A percentile compares a stretch with the other conserved stretches of the same genome.
These are phyloP conservation scores for Gossypium raimondii DNA, from an alignment of 345 rosid genomes.

Conservation along the genomic window DNA sequence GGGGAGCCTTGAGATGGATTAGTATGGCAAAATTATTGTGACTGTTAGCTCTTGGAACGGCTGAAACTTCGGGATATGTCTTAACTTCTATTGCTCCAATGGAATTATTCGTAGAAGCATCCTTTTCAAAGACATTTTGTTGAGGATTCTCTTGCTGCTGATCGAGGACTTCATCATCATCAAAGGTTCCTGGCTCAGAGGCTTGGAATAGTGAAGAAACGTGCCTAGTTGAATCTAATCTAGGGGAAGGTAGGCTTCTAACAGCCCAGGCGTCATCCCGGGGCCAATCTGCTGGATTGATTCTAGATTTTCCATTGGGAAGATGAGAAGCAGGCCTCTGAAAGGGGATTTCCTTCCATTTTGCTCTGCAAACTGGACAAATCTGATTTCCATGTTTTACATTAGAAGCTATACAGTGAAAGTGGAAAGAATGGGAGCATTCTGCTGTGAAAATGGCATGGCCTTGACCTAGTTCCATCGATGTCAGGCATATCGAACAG, in stretches of 20 bases:
- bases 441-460: conserved; percentile 99
- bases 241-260: conserved; percentile 49
- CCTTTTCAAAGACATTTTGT: conserved; percentile 18
- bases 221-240: conserved; percentile 42
- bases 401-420: conserved; percentile 84
- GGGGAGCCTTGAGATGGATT: conserved; percentile 82
- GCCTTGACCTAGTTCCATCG: conserved; percentile 75
- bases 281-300: conserved; percentile 44
- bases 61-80: conserved; percentile 67
- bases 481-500: conserved; percentile 82
- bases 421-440: conserved; percentile 96
- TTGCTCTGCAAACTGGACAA: conserved; percentile 46
- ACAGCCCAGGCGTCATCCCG: conserved; percentile 59
- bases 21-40: conserved; percentile 64
- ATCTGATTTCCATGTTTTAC: conserved; percentile 87
- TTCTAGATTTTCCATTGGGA: conserved; percentile 40
- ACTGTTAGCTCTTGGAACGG: conserved; percentile 40
- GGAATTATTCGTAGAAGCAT: conserved; percentile 26
- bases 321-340: conserved; percentile 45
- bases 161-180: conserved; percentile 75
- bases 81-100: conserved; percentile 47
- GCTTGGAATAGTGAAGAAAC: conserved; percentile 41
- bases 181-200: conserved; percentile 62
- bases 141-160: conserved; percentile 32
- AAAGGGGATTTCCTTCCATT: conserved; percentile 84